Evolutionary conservation across 352 stramenopile genomes (phyloP).

Genomic region (Thalassiosira hispida): DNA sequence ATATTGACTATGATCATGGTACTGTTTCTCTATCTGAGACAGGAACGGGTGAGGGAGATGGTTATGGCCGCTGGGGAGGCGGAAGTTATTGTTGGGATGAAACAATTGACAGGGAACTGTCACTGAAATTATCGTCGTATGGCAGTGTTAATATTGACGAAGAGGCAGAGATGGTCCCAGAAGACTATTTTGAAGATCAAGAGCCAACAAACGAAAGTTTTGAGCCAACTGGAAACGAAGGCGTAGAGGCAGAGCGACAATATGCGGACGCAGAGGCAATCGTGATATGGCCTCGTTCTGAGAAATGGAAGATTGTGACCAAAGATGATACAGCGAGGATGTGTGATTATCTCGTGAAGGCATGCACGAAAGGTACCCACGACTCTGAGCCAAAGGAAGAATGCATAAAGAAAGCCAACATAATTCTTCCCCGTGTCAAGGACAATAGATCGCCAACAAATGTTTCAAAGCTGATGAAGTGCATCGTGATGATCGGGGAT

Average conservation of each 20-base stretch:
- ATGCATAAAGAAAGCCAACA: slow-evolving; percentile 22
- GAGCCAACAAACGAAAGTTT: slow-evolving; percentile 29
- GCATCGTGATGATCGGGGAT: slow-evolving; percentile 22
- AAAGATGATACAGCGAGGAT: slow-evolving; percentile 22
- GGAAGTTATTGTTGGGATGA: slow-evolving; percentile 16
- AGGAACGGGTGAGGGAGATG: not conserved
- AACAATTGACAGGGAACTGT: slow-evolving; percentile 17
- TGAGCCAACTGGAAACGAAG: slow-evolving; percentile 34
- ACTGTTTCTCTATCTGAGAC: slow-evolving; percentile 22
- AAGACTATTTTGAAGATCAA: slow-evolving; percentile 24
- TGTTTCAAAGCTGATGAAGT: slow-evolving; percentile 7
- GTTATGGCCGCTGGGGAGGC: not conserved
- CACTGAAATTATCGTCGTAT: slow-evolving; percentile 7
- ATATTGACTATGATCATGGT: slow-evolving; percentile 30
- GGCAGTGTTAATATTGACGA: slow-evolving; percentile 14
- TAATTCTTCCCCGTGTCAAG: slow-evolving; percentile 4
- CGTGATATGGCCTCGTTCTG: slow-evolving; percentile 38
- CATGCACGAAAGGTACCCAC: slow-evolving; percentile 11
- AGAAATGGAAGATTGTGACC: slow-evolving; percentile 21
- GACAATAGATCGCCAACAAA: slow-evolving; percentile 1
- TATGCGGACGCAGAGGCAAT: slow-evolving; percentile 38
- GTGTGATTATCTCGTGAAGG: slow-evolving; percentile 24
- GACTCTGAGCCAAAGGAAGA: slow-evolving; percentile 21
- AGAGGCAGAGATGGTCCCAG: slow-evolving; percentile 27
- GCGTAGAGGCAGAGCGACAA: slow-evolving; percentile 26